These are phyloP conservation scores for Tulasnella sp. DNA, from an alignment of 768 basidiomycete genomes.

Conservation along the genomic window DNA sequence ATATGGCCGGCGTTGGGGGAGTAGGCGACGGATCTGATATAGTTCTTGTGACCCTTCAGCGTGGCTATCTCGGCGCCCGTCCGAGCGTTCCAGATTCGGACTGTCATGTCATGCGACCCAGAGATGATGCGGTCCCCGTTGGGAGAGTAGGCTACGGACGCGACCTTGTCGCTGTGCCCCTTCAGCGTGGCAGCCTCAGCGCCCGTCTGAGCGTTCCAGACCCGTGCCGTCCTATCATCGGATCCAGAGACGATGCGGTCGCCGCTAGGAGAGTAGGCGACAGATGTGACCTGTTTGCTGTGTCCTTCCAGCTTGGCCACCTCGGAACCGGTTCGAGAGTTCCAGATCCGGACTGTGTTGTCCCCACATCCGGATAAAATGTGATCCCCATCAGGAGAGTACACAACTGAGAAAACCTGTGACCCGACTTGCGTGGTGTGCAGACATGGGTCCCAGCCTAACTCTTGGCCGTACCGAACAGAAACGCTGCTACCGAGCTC, in stretches of 20 bases:
- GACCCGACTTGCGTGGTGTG: not conserved
- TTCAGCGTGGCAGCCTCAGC: not conserved
- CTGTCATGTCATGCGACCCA: too few relatives aligned
- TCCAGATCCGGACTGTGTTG: not conserved
- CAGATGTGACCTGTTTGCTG: too few relatives aligned
- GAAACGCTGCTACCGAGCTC: not conserved
- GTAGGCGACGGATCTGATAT: too few relatives aligned
- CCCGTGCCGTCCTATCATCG: too few relatives aligned
- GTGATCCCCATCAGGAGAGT: conserved; percentile 1
- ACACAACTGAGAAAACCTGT: not conserved
- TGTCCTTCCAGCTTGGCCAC: too few relatives aligned
- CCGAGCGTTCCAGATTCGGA: too few relatives aligned
- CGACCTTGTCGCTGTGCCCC: not conserved
- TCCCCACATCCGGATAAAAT: not conserved
- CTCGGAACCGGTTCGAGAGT: too few relatives aligned
- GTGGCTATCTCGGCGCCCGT: too few relatives aligned
- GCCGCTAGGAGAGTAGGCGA: too few relatives aligned
- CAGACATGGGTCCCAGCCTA: not conserved
- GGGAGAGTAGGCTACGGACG: not conserved
- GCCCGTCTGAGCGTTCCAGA: conserved; percentile 3
- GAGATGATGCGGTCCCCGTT: not conserved
- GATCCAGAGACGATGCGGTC: too few relatives aligned
- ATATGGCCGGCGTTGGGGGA: too few relatives aligned
- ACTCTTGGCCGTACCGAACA: not conserved
- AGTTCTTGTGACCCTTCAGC: too few relatives aligned